Evolutionary conservation across 768 basidiomycete species (phyloP).

Genomic region (Boletus pseudopeckii): DNA sequence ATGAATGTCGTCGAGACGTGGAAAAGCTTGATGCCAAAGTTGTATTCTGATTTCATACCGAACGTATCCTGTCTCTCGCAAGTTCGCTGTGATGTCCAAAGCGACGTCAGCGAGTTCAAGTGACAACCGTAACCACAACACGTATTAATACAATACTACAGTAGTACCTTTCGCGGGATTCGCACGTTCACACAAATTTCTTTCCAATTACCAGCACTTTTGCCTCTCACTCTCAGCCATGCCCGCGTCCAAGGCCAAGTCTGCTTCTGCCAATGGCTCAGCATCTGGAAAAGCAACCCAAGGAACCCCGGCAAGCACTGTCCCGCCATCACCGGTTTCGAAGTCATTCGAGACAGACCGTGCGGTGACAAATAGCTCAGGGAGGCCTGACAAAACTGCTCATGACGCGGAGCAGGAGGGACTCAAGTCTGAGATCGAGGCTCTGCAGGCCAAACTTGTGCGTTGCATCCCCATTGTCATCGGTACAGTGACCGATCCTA

Average conservation of each 20-base stretch:
- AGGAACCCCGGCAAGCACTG: conserved; percentile 25
- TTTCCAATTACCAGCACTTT: conserved; percentile 25
- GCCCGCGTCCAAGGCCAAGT: conserved; percentile 54
- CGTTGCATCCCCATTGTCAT: conserved; percentile 32
- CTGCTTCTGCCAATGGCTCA: conserved; percentile 46
- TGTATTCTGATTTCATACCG: conserved; percentile 45
- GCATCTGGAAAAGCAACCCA: conserved; percentile 29
- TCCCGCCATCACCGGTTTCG: conserved; percentile 26
- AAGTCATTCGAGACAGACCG: conserved; percentile 21
- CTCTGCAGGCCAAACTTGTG: conserved; percentile 75
- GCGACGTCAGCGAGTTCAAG: too few relatives aligned
- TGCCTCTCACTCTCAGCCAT: conserved; percentile 13
- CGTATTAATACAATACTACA: neutral
- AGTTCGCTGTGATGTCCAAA: neutral
- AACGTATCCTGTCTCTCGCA: neutral
- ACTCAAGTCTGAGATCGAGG: conserved; percentile 82
- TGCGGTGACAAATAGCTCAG: conserved; percentile 32
- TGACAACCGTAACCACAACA: neutral
- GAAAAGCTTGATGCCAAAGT: conserved; percentile 71
- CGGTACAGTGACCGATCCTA: neutral
- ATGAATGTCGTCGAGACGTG: conserved; percentile 84
- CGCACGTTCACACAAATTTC: conserved; percentile 20
- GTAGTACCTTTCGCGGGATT: conserved; percentile 6
- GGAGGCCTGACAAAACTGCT: conserved; percentile 80
- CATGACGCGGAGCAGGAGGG: conserved; percentile 84